Percentiles rank a stretch among this genome's conserved stretches.
Conservation (phyloP, 495 filamentous ascomycete genomes). For the Podospora tetraspora region DNA sequence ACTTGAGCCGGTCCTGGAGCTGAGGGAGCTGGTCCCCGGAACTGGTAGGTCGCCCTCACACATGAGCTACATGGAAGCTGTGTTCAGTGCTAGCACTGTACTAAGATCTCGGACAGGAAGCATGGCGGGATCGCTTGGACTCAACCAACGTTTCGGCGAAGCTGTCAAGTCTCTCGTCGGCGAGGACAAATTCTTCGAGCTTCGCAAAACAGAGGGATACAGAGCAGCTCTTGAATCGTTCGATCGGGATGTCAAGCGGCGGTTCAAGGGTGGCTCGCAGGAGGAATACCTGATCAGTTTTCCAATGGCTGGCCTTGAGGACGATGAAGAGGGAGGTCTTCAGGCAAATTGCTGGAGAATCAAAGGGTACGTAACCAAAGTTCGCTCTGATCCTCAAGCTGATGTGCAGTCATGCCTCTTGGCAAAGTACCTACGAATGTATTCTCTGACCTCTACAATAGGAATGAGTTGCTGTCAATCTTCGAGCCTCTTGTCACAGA, state of each 20-base stretch:
- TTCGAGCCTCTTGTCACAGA: conserved; percentile 36
- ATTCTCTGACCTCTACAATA: not conserved
- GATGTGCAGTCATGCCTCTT: not conserved
- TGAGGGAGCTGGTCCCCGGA: conserved; percentile 36
- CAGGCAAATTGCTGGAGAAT: conserved; percentile 22
- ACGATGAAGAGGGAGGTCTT: conserved; percentile 22
- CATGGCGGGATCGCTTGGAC: conserved; percentile 24
- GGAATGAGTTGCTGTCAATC: conserved; percentile 31
- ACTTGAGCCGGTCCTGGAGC: conserved; percentile 26
- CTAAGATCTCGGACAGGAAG: not conserved
- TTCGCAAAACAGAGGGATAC: conserved; percentile 21
- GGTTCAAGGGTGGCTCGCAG: conserved; percentile 21
- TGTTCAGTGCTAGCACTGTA: too few relatives aligned
- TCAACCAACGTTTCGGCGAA: conserved; percentile 30
- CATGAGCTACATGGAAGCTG: too few relatives aligned
- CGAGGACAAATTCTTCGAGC: conserved; percentile 15
- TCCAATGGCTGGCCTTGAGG: conserved; percentile 23
- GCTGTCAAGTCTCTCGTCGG: conserved; percentile 26
- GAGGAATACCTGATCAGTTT: conserved; percentile 30
- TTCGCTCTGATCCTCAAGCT: too few relatives aligned
- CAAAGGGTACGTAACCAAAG: conserved; percentile 10
- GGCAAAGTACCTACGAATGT: not conserved
- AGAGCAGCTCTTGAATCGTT: conserved; percentile 19
- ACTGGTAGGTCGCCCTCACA: conserved; percentile 12
- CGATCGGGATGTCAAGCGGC: conserved; percentile 25